Conservation (phyloP, 2,329 filamentous ascomycete species). For the Colletotrichum kahawae region DNA sequence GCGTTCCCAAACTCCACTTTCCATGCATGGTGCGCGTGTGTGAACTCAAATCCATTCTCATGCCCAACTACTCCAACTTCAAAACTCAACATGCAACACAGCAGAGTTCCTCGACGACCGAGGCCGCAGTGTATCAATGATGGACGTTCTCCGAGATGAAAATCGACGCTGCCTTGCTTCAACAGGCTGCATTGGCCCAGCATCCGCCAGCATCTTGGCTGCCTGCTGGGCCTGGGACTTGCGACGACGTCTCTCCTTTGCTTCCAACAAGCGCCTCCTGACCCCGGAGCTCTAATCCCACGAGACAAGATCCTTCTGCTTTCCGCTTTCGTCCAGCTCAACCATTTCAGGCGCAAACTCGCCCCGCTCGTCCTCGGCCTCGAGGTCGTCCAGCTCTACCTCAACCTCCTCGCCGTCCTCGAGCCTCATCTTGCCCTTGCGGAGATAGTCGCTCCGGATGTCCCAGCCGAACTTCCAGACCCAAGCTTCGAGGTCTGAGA, state of each 20-base stretch:
- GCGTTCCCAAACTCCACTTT: background rate
- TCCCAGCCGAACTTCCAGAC: constrained; percentile 60
- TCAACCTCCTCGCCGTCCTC: constrained; percentile 58
- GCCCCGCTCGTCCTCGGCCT: constrained; percentile 58
- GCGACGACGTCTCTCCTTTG: constrained; percentile 9
- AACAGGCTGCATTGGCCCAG: background rate
- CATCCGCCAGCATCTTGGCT: background rate
- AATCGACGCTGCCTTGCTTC: constrained; percentile 8
- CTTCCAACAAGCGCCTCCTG: constrained; percentile 18
- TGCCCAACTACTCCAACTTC: background rate
- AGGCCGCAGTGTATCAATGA: constrained; percentile 9
- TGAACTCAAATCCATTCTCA: background rate
- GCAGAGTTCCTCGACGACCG: constrained; percentile 10
- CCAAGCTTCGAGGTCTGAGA: constrained; percentile 53
- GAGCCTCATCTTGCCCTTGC: constrained; percentile 52
- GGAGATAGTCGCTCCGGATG: constrained; percentile 53
- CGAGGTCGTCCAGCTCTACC: constrained; percentile 52
- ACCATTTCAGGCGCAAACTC: constrained; percentile 60
- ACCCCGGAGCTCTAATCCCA: constrained; percentile 37
- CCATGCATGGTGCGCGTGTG: background rate
- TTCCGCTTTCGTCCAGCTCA: constrained; percentile 56
- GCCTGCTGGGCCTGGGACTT: background rate
- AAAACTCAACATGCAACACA: constrained; percentile 17
- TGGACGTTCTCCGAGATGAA: constrained; percentile 13
- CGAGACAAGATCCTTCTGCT: constrained; percentile 56